Base-by-base conservation (phyloP, 331 rosid genomes). In the Malus hybrid region DNA sequence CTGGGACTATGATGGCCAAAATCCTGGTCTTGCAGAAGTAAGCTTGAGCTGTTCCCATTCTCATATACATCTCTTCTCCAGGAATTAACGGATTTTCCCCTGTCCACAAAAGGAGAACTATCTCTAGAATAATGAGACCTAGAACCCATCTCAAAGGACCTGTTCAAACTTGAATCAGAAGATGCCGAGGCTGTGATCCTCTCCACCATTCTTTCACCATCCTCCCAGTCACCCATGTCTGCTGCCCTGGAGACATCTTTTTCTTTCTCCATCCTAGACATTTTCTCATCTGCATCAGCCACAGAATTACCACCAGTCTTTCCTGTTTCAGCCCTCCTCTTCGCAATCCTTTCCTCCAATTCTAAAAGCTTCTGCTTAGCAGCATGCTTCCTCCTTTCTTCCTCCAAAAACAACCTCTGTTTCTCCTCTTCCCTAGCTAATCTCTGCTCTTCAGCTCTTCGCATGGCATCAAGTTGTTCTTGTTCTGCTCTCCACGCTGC, bases 401-500 rank as follows among this genome's bases (percentile, higher is more conserved):
- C 99, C 84, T 94, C 99, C 76, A 87, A 66, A 57, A 80, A 1
- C 18, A 90, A 71, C 85, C 93, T 90, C 36, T 62, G 93, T 79
- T 87, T 94, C 66, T 94, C 99, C 76, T 87, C 96, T 70, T 94
- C 99, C 79, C 95, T 84, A 44, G 95, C 92, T 46, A 87, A 28
- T 82, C 93, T 87, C 78, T 76, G 93, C 84, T 94, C 99, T 80
- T 94, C 97, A 48, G 96, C 96, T 84, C 84, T 94, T 64, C n/a
- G 89, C 80, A 88, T 68, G 61, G 89, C 79, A 74, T 88, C 99
- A 79, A 88, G 64, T 16, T 76, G 86, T 67, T 94, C 99, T 82
- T 92, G 96, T 82, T 94, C 96, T 77, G 86, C 97, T 84, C 91
- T 85, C 96, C 97, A 94, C 5, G 92, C 96, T 63, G 96, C 93